A percentile compares a stretch with the other conserved stretches of the same genome.
Conservation (phyloP, 108 stramenopile species). For the Cafeteria roenbergensis region DNA sequence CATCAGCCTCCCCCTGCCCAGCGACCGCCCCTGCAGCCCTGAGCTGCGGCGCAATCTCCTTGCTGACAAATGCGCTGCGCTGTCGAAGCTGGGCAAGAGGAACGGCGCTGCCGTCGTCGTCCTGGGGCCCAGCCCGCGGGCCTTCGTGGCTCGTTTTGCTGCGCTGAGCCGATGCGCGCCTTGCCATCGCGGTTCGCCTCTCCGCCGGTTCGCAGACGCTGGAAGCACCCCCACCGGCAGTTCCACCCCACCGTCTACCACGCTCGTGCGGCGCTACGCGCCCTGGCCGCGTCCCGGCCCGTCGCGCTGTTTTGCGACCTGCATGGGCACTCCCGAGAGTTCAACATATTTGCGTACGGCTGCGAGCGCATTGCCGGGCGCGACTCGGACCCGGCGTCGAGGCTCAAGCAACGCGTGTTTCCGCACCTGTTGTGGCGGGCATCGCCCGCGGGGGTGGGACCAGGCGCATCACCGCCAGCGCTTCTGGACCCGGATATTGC, state of each 20-base stretch:
- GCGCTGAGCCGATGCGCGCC: too few species aligned
- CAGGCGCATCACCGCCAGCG: background rate
- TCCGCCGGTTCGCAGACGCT: too few species aligned
- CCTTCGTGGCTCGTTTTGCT: too few species aligned
- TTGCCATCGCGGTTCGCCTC: too few species aligned
- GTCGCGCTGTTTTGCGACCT: background rate
- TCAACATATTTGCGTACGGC: slow-evolving; percentile 1
- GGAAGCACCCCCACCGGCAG: background rate
- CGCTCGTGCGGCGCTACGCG: background rate
- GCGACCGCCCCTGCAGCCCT: too few species aligned
- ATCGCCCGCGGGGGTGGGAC: background rate
- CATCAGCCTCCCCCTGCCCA: too few species aligned
- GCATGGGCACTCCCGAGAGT: background rate
- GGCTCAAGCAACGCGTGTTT: background rate
- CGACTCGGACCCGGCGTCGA: background rate
- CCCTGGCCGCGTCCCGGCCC: background rate
- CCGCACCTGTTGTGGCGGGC: background rate
- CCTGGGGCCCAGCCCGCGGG: too few species aligned
- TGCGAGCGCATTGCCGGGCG: background rate
- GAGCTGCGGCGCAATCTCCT: too few species aligned
- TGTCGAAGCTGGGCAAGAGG: too few species aligned
- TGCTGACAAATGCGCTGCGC: too few species aligned
- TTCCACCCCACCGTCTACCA: background rate
- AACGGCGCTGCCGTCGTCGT: too few species aligned
- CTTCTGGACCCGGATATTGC: too few species aligned